These are phyloP conservation scores for Globisporangium rhizosaccharum DNA, from an alignment of 352 stramenopile genomes.

Conservation along the genomic window DNA sequence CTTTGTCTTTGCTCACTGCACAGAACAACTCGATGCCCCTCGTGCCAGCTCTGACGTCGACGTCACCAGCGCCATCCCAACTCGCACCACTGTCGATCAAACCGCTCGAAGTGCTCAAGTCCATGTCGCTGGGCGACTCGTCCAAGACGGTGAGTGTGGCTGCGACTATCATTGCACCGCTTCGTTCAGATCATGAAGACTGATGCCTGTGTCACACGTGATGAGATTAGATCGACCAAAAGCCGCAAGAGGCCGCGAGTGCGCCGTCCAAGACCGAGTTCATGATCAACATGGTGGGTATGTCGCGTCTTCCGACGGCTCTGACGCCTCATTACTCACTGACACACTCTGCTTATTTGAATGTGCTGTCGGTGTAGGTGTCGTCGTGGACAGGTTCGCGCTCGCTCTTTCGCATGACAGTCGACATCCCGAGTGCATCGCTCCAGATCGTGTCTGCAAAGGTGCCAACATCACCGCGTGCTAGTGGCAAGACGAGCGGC, in stretches of 20 bases:
- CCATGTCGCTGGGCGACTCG: slow-evolving; percentile 4
- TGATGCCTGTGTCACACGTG: neutral
- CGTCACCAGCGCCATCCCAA: slow-evolving; percentile 6
- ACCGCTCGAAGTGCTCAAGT: slow-evolving; percentile 18
- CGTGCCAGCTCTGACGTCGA: neutral
- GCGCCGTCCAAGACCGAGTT: slow-evolving; percentile 19
- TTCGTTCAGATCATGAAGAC: neutral
- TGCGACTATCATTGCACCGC: neutral
- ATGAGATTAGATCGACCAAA: slow-evolving; percentile 1
- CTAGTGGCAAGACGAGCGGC: slow-evolving; percentile 17
- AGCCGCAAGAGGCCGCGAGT: neutral
- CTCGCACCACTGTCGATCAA: slow-evolving; percentile 20
- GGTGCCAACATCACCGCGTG: slow-evolving; percentile 19
- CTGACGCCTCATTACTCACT: neutral
- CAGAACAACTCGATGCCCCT: neutral
- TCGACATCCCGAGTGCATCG: slow-evolving; percentile 18
- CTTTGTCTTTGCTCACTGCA: neutral
- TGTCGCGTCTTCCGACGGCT: neutral
- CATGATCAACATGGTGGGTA: slow-evolving; percentile 40
- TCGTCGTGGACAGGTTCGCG: slow-evolving; percentile 39
- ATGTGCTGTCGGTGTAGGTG: slow-evolving; percentile 10
- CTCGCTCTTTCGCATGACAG: slow-evolving; percentile 27
- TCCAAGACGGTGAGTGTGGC: slow-evolving; percentile 7
- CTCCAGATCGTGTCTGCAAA: slow-evolving; percentile 28
- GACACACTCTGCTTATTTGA: neutral